Conservation (phyloP, 352 stramenopile species). For the Aphanomyces astaci region DNA sequence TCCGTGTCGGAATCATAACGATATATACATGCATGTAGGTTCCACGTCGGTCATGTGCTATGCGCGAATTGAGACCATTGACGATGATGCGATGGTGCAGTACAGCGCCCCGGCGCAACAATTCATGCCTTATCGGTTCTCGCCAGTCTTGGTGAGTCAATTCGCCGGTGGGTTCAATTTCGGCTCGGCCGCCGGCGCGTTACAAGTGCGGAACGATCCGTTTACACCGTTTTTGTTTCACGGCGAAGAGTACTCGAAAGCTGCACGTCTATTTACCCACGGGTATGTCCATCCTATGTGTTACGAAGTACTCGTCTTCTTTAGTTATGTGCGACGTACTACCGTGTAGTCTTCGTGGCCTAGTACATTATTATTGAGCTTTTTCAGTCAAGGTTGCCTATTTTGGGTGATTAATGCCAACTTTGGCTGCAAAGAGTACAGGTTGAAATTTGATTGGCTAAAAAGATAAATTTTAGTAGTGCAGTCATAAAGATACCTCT, state of each 20-base stretch:
- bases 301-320: too few relatives aligned
- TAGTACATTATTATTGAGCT: too few relatives aligned
- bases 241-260: slow-evolving; percentile 19
- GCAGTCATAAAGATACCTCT: too few relatives aligned
- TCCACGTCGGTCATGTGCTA: slow-evolving; percentile 47
- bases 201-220: slow-evolving; percentile 39
- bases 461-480: too few relatives aligned
- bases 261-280: slow-evolving; percentile 6
- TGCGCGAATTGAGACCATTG: slow-evolving; percentile 61
- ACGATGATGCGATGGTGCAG: slow-evolving; percentile 67
- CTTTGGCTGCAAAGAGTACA: too few relatives aligned
- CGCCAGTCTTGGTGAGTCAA: slow-evolving; percentile 37
- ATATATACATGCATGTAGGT: background rate
- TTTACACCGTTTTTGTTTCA: slow-evolving; percentile 15
- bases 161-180: slow-evolving; percentile 77
- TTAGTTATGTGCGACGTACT: too few relatives aligned
- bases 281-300: too few relatives aligned
- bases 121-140: background rate
- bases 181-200: slow-evolving; percentile 47
- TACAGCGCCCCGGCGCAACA: slow-evolving; percentile 44
- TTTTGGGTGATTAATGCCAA: too few relatives aligned
- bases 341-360: too few relatives aligned
- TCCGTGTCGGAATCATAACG: background rate
- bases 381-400: too few relatives aligned
- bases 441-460: too few relatives aligned